A percentile compares a stretch with the other conserved stretches of the same genome.
These are phyloP conservation scores for Diaporthe nobilis DNA, from an alignment of 2,329 filamentous ascomycete genomes.

Conservation along the genomic window DNA sequence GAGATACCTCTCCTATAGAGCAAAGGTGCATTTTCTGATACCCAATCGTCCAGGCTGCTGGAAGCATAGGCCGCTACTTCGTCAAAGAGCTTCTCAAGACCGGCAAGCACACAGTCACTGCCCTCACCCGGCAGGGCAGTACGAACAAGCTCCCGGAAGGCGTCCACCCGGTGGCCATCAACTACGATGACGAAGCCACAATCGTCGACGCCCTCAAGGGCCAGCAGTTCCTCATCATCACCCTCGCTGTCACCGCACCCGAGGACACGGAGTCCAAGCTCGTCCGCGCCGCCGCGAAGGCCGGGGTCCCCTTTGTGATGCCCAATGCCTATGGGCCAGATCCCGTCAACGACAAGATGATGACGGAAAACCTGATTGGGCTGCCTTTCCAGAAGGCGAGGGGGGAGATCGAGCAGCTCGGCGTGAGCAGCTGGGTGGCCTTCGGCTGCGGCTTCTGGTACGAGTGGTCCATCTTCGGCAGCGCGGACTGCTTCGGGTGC, in stretches of 20 bases:
- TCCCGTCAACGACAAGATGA: constrained; percentile 54
- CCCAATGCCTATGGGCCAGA: constrained; percentile 66
- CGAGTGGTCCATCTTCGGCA: constrained; percentile 60
- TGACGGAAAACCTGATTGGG: constrained; percentile 53
- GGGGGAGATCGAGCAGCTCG: constrained; percentile 57
- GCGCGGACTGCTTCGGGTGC: constrained; percentile 59
- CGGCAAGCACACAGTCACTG: constrained; percentile 66
- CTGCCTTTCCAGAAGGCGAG: constrained; percentile 45
- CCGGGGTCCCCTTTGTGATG: constrained; percentile 68
- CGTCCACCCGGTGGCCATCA: constrained; percentile 57
- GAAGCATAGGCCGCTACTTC: constrained; percentile 57
- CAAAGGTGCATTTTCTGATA: not conserved
- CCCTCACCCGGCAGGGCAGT: constrained; percentile 62
- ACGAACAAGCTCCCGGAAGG: constrained; percentile 58
- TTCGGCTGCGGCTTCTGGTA: constrained; percentile 67
- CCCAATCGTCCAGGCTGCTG: constrained; percentile 55
- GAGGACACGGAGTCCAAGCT: constrained; percentile 63
- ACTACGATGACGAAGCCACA: constrained; percentile 59
- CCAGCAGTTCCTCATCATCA: constrained; percentile 72
- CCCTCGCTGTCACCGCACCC: constrained; percentile 60
- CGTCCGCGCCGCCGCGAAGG: constrained; percentile 67
- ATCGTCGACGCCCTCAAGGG: constrained; percentile 65
- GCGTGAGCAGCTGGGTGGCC: constrained; percentile 59
- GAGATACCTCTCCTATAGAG: not conserved
- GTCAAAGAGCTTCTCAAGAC: constrained; percentile 58